Conservation (phyloP, 31 red algal species). For the Endocladia muricata region DNA sequence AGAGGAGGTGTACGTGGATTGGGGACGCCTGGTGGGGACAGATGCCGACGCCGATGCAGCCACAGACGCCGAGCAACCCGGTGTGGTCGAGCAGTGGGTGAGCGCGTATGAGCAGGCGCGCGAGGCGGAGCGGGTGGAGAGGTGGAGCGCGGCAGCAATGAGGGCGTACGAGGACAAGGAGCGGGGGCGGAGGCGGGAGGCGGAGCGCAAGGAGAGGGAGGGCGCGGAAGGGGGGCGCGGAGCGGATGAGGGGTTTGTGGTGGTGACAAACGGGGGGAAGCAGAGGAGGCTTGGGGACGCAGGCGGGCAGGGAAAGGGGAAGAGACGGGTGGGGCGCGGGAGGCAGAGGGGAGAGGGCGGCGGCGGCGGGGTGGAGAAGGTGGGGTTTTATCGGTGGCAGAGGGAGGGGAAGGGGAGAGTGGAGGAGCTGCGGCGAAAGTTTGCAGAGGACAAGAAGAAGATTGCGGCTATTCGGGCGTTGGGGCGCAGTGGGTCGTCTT, state of each 20-base stretch:
- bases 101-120: slow-evolving; percentile 11
- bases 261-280: slow-evolving; percentile 35
- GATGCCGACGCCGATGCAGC: neutral
- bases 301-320: neutral
- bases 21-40: slow-evolving; percentile 15
- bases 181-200: slow-evolving; percentile 4
- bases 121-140: slow-evolving; percentile 20
- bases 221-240: slow-evolving; percentile 23
- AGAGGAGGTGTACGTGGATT: slow-evolving; percentile 30
- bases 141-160: slow-evolving; percentile 56
- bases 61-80: neutral
- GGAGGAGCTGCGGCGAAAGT: slow-evolving; percentile 42
- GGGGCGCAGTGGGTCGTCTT: too few relatives aligned
- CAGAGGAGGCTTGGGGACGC: slow-evolving; percentile 46
- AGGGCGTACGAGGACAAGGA: slow-evolving; percentile 36
- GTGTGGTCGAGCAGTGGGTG: slow-evolving; percentile 21
- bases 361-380: slow-evolving; percentile 35
- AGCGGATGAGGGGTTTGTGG: slow-evolving; percentile 59
- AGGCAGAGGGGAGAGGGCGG: slow-evolving; percentile 21
- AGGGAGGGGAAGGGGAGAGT: slow-evolving; percentile 24
- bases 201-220: slow-evolving; percentile 7
- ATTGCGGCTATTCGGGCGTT: slow-evolving; percentile 38
- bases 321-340: neutral
- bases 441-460: slow-evolving; percentile 31
- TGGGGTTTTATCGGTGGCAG: slow-evolving; percentile 56